A percentile compares a stretch with the other conserved stretches of the same genome.
phyloP scores from a whole-genome alignment of 2,329 filamentous ascomycete species.

The Metarhizium humberi region DNA sequence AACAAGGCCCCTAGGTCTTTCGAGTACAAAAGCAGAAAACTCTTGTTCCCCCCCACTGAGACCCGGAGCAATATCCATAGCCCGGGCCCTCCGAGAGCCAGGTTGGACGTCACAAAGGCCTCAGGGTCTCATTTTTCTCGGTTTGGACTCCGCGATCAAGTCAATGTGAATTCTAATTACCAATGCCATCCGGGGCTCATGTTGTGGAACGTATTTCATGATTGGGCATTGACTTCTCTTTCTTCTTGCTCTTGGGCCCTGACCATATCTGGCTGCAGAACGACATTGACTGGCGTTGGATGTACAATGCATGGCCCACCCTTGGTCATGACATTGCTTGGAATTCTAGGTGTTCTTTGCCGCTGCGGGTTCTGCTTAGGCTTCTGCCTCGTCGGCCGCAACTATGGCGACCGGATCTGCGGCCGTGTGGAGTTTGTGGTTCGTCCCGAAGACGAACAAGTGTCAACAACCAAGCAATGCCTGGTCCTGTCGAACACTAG shows the following conservation, averaged over 20 bases:
- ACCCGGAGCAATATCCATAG: background rate
- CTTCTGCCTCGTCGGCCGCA: constrained; percentile 6
- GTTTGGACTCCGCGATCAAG: background rate
- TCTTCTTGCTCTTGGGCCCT: constrained; percentile 1
- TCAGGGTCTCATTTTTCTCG: background rate
- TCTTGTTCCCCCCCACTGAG: background rate
- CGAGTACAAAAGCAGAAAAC: background rate
- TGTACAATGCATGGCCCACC: constrained; percentile 4
- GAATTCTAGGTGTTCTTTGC: constrained; percentile 2
- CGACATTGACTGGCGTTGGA: background rate
- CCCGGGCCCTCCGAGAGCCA: background rate
- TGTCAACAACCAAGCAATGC: constrained; percentile 22
- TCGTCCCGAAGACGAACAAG: constrained; percentile 28
- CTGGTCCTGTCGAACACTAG: constrained; percentile 12
- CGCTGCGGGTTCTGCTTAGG: background rate
- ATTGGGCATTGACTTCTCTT: constrained; percentile 9
- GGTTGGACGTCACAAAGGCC: background rate
- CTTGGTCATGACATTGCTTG: constrained; percentile 4
- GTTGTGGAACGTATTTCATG: constrained; percentile 4
- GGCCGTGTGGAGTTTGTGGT: constrained; percentile 31
- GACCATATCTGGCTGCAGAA: constrained; percentile 1
- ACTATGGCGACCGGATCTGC: constrained; percentile 27
- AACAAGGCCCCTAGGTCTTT: constrained; percentile 1
- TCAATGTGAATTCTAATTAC: background rate
- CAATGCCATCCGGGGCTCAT: constrained; percentile 2